Evolutionary conservation across 192 early-diverging fungal genomes (phyloP).

Genomic region (Pilaira anomala): DNA sequence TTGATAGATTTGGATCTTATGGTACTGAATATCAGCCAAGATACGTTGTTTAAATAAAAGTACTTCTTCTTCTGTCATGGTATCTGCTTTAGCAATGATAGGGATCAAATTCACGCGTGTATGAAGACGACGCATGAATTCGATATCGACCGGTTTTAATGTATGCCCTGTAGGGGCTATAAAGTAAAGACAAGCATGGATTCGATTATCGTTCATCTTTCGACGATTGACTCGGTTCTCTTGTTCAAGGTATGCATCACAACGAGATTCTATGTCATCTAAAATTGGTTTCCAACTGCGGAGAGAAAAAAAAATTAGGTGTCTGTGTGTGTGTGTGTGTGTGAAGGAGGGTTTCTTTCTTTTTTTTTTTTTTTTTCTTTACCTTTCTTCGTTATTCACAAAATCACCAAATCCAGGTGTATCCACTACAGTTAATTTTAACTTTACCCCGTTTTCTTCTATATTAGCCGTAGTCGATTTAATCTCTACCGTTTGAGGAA

Average conservation of each 20-base stretch:
- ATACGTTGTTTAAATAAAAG: conserved; percentile 83
- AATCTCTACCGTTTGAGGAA: conserved; percentile 72
- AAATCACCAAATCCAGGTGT: conserved; percentile 98
- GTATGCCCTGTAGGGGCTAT: conserved; percentile 96
- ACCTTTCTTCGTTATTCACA: conserved; percentile 97
- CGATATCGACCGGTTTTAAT: conserved; percentile 89
- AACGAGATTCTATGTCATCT: conserved; percentile 93
- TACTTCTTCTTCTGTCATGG: conserved; percentile 81
- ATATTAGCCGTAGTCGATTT: conserved; percentile 85
- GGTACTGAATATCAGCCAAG: conserved; percentile 74
- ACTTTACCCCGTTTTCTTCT: conserved; percentile 93
- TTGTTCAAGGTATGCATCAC: conserved; percentile 89
- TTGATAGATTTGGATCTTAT: conserved; percentile 86
- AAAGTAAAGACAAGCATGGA: conserved; percentile 96
- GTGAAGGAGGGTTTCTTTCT: neutral
- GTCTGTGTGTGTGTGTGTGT: neutral
- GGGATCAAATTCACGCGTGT: conserved; percentile 87
- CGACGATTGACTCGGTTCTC: conserved; percentile 87
- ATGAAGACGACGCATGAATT: conserved; percentile 91
- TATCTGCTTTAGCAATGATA: conserved; percentile 88
- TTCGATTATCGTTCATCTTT: conserved; percentile 89
- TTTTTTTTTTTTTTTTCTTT: conserved; percentile 6
- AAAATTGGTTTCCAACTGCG: conserved; percentile 94
- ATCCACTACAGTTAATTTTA: conserved; percentile 93
- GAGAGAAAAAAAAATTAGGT: neutral